phyloP scores from a whole-genome alignment of 176 grass and related monocot species.

The Panicum miliaceum region DNA sequence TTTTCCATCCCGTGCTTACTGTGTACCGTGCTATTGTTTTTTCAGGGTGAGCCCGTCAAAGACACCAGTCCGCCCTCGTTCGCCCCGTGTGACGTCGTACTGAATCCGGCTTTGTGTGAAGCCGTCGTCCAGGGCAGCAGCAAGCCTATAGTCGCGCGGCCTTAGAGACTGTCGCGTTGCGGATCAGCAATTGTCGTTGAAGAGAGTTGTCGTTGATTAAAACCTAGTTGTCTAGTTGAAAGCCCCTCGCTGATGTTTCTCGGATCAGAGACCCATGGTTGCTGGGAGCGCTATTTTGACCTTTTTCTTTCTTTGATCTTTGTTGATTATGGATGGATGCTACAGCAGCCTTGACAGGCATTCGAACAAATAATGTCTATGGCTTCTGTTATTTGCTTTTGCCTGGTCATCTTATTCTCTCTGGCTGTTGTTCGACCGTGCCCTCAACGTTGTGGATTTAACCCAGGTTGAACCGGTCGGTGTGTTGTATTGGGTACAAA shows the following conservation, averaged over 20 bases:
- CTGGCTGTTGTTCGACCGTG: background rate
- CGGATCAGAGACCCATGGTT: slow-evolving; percentile 44
- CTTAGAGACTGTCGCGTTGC: slow-evolving; percentile 44
- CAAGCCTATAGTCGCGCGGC: slow-evolving; percentile 44
- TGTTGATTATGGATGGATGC: slow-evolving; percentile 50
- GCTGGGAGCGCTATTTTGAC: slow-evolving; percentile 39
- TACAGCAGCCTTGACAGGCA: slow-evolving; percentile 54
- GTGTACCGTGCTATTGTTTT: background rate
- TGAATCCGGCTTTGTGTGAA: slow-evolving; percentile 46
- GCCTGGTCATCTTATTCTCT: background rate
- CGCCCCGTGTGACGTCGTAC: slow-evolving; percentile 52
- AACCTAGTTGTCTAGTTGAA: slow-evolving; percentile 61
- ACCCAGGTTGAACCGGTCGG: no score
- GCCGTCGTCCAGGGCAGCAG: slow-evolving; percentile 62
- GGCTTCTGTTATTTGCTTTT: slow-evolving; percentile 10
- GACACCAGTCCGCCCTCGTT: slow-evolving; percentile 80
- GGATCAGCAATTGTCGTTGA: slow-evolving; percentile 61
- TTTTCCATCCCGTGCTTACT: slow-evolving; percentile 1
- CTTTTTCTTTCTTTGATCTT: slow-evolving; percentile 5
- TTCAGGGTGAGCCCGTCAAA: slow-evolving; percentile 94
- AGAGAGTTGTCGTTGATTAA: slow-evolving; percentile 58
- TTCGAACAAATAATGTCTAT: slow-evolving; percentile 46
- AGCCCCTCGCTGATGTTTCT: slow-evolving; percentile 46
- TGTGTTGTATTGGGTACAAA: no score
- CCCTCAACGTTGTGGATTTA: no score